These are phyloP conservation scores for Diaporthe sp. DNA, from an alignment of 2,329 filamentous ascomycete species.

Conservation along the genomic window DNA sequence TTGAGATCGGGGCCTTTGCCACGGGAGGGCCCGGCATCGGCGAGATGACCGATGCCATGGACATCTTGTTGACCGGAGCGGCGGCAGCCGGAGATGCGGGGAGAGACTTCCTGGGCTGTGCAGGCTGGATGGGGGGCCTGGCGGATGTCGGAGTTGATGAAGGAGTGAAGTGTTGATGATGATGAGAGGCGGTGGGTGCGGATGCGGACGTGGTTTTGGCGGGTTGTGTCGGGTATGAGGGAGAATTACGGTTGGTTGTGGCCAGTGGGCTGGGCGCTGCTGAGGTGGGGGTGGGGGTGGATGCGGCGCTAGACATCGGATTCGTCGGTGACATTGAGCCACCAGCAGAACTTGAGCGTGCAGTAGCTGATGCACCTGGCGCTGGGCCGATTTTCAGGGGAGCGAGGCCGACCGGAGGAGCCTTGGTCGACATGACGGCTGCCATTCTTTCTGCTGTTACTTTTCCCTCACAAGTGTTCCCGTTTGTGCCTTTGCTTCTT, in stretches of 20 bases:
- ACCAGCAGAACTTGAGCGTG: neutral
- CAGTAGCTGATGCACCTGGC: neutral
- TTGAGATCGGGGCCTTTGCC: constrained; percentile 63
- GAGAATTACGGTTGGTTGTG: constrained; percentile 20
- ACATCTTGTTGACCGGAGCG: constrained; percentile 56
- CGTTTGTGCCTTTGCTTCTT: neutral
- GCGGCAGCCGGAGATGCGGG: constrained; percentile 35
- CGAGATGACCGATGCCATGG: constrained; percentile 64
- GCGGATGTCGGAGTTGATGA: neutral
- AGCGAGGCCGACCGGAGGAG: constrained; percentile 33
- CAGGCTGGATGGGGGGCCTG: constrained; percentile 38
- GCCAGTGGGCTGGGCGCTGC: constrained; percentile 30
- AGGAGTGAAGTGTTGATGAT: neutral
- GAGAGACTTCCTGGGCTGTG: constrained; percentile 39
- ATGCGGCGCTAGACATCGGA: constrained; percentile 38
- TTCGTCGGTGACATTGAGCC: constrained; percentile 36
- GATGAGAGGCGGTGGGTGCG: constrained; percentile 27
- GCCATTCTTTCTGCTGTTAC: constrained; percentile 18
- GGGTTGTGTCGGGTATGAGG: constrained; percentile 20
- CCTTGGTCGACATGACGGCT: constrained; percentile 25
- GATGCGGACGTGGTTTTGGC: constrained; percentile 31
- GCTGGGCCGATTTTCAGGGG: constrained; percentile 38
- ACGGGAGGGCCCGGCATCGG: constrained; percentile 57
- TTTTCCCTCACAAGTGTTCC: neutral
- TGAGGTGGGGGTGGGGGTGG: constrained; percentile 40